A percentile compares a stretch with the other conserved stretches of the same genome.
phyloP scores from a whole-genome alignment of 257 asterid species.

The Euphrasia confusa region DNA sequence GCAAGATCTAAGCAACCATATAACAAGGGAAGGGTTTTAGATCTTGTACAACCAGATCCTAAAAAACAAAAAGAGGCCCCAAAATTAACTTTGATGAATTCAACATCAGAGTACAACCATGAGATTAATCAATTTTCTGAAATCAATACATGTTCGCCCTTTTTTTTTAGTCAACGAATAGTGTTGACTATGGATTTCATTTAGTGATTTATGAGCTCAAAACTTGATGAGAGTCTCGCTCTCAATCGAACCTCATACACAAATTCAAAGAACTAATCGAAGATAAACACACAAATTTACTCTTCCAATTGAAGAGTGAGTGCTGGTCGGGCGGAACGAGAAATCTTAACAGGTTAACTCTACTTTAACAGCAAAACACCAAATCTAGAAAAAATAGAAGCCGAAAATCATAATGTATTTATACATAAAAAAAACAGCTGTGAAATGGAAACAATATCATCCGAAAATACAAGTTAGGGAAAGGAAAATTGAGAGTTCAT shows the following conservation, averaged over 20 bases:
- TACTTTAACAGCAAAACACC: neutral
- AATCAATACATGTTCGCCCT: neutral
- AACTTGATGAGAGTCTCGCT: neutral
- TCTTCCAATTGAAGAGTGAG: neutral
- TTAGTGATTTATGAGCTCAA: neutral
- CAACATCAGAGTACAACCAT: neutral
- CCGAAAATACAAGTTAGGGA: neutral
- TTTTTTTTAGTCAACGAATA: neutral
- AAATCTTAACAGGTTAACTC: too few species aligned
- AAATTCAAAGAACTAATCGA: neutral
- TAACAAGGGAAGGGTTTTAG: neutral
- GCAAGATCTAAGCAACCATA: too few species aligned
- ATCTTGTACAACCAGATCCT: constrained; percentile 61
- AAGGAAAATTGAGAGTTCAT: constrained; percentile 23
- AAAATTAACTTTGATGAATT: constrained; percentile 1
- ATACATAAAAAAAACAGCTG: neutral
- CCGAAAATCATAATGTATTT: neutral
- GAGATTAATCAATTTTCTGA: neutral
- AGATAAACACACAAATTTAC: neutral
- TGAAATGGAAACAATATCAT: neutral
- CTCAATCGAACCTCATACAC: neutral
- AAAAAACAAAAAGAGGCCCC: neutral
- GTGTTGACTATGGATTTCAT: neutral
- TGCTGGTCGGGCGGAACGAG: too few species aligned
- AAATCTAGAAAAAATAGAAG: neutral